Evolutionary conservation across 106 monocot genomes (phyloP), one percentile per base, ranked within the genome.

Genomic region (Dendrobium huoshanense): DNA sequence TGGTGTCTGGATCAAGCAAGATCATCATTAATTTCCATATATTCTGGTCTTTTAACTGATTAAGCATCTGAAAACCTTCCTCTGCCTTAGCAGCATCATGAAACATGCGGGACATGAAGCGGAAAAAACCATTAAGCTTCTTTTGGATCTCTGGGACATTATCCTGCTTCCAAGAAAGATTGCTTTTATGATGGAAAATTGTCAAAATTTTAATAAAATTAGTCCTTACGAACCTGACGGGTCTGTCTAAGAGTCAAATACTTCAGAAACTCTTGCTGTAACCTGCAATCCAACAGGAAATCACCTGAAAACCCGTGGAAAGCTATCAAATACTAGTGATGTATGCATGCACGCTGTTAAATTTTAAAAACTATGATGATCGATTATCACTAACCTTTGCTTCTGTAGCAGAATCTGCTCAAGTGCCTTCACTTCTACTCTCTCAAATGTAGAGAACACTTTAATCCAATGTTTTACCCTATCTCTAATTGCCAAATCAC

Each of bases 201-300:
- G 74, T 41, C 43, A 22, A 19, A 17, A 43, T 3, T 18, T 19
- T 70, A 70, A 70, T 70, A 70, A 15, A 70, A 70, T 19, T 72
- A 59, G 74, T 33, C 67, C 24, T 76, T 48, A 72, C 84, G 67
- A 85, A 98, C 97, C 97, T 94, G 85, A 67, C 80, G 65, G 80
- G 82, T 87, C 79, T 92, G 94, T 78, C 92, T 85, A 88, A 92
- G 83, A 72, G 91, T 85, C 59, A 95, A 84, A 81, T 91, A 98
- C 79, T 95, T 98, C 78, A 88, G 98, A 82, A 98, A 81, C 77
- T 98, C 98, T 84, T 91, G 92, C 78, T 98, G 98, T 87, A 98
- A 86, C 86, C 98, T 98, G 94, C 79, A 89, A 88, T 88, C 84
- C 78, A 91, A 89, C 73, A 92, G 82, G 84, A 85, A 89, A 83